phyloP scores from a whole-genome alignment of 805 yeast species.

The Lachancea thermotolerans region DNA sequence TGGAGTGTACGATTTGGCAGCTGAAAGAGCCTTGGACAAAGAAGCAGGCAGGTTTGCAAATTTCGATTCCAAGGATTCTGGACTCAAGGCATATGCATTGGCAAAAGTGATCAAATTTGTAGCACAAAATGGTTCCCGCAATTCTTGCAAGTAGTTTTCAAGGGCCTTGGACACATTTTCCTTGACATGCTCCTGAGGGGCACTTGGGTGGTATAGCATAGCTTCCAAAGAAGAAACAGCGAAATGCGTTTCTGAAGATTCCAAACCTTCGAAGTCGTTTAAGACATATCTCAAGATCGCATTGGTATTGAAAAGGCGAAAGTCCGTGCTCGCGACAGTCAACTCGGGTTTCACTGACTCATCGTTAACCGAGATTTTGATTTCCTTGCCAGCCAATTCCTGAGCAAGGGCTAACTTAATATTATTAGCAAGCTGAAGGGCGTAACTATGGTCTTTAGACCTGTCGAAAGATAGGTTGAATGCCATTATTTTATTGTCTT shows the following conservation, averaged over 20 bases:
- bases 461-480: constrained; percentile 25
- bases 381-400: constrained; percentile 20
- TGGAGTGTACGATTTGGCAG: constrained; percentile 36
- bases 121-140: constrained; percentile 35
- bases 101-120: constrained; percentile 55
- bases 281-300: constrained; percentile 62
- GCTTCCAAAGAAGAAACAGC: constrained; percentile 21
- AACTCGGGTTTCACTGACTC: constrained; percentile 22
- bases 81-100: constrained; percentile 43
- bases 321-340: constrained; percentile 22
- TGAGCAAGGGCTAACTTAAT: constrained; percentile 29
- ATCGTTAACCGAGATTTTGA: constrained; percentile 18
- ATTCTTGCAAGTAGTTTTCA: constrained; percentile 22
- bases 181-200: constrained; percentile 39
- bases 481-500: constrained; percentile 12
- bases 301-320: constrained; percentile 54
- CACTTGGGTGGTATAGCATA: constrained; percentile 12
- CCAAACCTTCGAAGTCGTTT: constrained; percentile 37
- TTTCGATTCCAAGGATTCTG: constrained; percentile 22
- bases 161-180: constrained; percentile 36
- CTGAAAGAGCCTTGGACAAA: constrained; percentile 40
- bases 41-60: constrained; percentile 24
- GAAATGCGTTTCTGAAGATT: constrained; percentile 29
- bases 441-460: constrained; percentile 17
- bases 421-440: constrained; percentile 25